Evolutionary conservation across 2,329 filamentous ascomycete species (phyloP), one percentile per base, ranked within the genome.

Genomic region (Stagonosporopsis tanaceti): DNA sequence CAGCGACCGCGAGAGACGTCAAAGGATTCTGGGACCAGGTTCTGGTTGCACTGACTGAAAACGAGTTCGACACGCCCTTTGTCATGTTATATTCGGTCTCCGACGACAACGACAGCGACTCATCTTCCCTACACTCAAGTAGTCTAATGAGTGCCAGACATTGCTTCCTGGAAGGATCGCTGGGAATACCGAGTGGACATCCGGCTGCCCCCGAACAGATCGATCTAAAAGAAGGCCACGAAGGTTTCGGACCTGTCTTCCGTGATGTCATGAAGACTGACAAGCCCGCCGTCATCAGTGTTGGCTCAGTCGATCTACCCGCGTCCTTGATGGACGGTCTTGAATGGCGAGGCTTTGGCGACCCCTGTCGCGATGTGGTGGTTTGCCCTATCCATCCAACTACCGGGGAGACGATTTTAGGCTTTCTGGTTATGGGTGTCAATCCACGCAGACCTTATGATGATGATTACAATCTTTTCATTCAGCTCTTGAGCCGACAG

Each of bases 371-470:
- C 15, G 87, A 88, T 1, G 85, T 92, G 15, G 89, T 94, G 4
- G 83, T 94, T 2, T 91, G 92, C 67, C 91, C 92, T 0, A 88
- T 96, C 15, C 87, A 92, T 66, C 89, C 91, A 0, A 93, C 89
- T 0, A 90, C 87, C 2, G 87, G 87, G 3, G 90, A 93, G 52
- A 84, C 84, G 2, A 87, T 90, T 1, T 84, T 93, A 1, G 92
- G 91, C 0, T 95, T 95, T 68, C 81, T 95, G 8, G 84, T 95
- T 2, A 82, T 95, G 72, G 92, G 91, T 4, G 81, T 91, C 9
- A 96, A 96, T 70, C 90, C 92, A 1, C 81, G 90, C 39, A 83
- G 91, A 47, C 91, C 89, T 0, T 95, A 91, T 66, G 90, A 95
- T 65, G 87, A 90, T 35, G 91, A 94, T 63, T 95, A 94, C 68